Conservation (phyloP, 208 protist species). For the Leishmania turanica region DNA sequence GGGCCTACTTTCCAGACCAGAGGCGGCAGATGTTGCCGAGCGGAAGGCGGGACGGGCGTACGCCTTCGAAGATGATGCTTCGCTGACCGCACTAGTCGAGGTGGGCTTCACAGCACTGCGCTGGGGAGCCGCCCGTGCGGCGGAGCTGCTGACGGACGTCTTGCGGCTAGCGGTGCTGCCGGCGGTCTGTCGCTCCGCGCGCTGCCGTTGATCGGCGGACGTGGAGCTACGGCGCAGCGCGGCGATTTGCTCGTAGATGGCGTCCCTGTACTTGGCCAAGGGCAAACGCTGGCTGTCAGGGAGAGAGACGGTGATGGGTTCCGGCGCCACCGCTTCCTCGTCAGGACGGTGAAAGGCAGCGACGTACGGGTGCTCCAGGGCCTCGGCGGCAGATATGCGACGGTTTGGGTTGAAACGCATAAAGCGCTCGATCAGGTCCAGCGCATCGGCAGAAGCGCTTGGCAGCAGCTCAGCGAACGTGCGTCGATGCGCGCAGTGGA, state of each 20-base stretch:
- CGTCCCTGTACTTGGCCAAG: slow-evolving; percentile 93
- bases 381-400: slow-evolving; percentile 92
- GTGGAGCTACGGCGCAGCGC: slow-evolving; percentile 29
- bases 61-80: slow-evolving; percentile 10
- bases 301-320: slow-evolving; percentile 91
- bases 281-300: slow-evolving; percentile 96
- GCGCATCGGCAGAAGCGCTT: slow-evolving; percentile 90
- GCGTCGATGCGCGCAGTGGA: slow-evolving; percentile 64
- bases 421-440: slow-evolving; percentile 94
- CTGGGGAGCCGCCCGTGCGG: not conserved
- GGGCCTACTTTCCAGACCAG: slow-evolving; percentile 23
- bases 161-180: slow-evolving; percentile 19
- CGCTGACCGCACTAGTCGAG: not conserved
- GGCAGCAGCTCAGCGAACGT: slow-evolving; percentile 91
- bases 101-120: slow-evolving; percentile 16
- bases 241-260: slow-evolving; percentile 92
- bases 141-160: slow-evolving; percentile 16
- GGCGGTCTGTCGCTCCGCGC: slow-evolving; percentile 8
- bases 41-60: slow-evolving; percentile 17
- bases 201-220: slow-evolving; percentile 18
- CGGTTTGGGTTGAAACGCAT: slow-evolving; percentile 97
- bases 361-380: slow-evolving; percentile 95
- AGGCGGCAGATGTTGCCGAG: slow-evolving; percentile 1
- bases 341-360: slow-evolving; percentile 88
- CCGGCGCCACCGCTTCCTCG: slow-evolving; percentile 79